These are phyloP conservation scores for Podosphaera xanthii DNA, from an alignment of 2,329 filamentous ascomycete species.

Conservation along the genomic window DNA sequence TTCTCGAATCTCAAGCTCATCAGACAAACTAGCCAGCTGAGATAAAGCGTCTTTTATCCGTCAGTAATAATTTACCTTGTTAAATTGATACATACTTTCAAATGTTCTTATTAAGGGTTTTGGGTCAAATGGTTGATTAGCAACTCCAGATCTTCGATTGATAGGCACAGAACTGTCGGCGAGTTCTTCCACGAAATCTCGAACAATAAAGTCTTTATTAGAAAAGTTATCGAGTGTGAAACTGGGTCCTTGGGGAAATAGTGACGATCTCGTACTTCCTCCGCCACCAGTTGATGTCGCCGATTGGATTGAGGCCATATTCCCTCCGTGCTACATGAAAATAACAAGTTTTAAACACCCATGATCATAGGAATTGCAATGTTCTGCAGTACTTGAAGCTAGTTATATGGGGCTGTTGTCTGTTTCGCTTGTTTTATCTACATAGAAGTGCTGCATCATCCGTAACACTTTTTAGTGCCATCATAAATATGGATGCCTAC, in stretches of 20 bases:
- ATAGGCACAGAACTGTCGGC: slow-evolving; percentile 65
- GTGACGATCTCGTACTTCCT: slow-evolving; percentile 18
- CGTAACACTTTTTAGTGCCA: neutral
- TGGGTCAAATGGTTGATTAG: slow-evolving; percentile 55
- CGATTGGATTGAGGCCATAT: slow-evolving; percentile 5
- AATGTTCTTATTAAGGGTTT: slow-evolving; percentile 94
- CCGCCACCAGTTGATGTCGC: slow-evolving; percentile 12
- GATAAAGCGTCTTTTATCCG: slow-evolving; percentile 31
- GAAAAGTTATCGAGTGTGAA: slow-evolving; percentile 81
- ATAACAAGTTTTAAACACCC: slow-evolving; percentile 2
- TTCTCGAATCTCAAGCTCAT: slow-evolving; percentile 73
- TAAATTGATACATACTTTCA: slow-evolving; percentile 32
- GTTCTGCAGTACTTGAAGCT: neutral
- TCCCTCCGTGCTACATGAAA: slow-evolving; percentile 9
- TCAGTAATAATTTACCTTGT: slow-evolving; percentile 10
- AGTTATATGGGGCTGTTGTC: neutral
- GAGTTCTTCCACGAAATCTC: slow-evolving; percentile 87
- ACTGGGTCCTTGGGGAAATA: slow-evolving; percentile 57
- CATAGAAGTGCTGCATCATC: neutral
- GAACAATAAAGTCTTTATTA: slow-evolving; percentile 84
- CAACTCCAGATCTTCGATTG: slow-evolving; percentile 53
- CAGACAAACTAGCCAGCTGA: slow-evolving; percentile 46
- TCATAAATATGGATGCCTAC: slow-evolving; percentile 20
- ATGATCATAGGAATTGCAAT: neutral
- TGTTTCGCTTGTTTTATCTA: neutral